A percentile compares a stretch with the other conserved stretches of the same genome.
phyloP scores from a whole-genome alignment of 768 basidiomycete species.

The Psilocybe tampanensis region DNA sequence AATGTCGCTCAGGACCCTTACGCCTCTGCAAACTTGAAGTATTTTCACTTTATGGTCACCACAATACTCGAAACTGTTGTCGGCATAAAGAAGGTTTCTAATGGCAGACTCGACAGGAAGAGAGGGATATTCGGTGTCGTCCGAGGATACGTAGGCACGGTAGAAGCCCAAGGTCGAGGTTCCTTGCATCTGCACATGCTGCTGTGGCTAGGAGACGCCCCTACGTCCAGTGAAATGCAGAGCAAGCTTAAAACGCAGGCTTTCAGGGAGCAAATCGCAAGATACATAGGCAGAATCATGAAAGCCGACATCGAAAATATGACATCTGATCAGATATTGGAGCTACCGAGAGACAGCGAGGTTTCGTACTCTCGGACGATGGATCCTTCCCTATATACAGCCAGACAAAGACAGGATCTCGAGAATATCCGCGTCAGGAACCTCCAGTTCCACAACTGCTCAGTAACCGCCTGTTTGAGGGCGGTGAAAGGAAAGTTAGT shows the following conservation, averaged over 20 bases:
- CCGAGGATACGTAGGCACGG: conserved; percentile 38
- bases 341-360: not conserved
- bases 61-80: conserved; percentile 32
- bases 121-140: conserved; percentile 36
- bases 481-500: not conserved
- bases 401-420: not conserved
- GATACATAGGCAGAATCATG: not conserved
- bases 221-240: conserved; percentile 30
- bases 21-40: conserved; percentile 37
- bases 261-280: not conserved
- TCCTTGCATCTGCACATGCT: conserved; percentile 37
- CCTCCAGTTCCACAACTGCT: not conserved
- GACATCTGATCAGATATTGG: not conserved
- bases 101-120: conserved; percentile 7
- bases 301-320: not conserved
- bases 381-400: not conserved
- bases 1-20: conserved; percentile 22
- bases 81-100: conserved; percentile 7
- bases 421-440: not conserved
- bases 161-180: conserved; percentile 40
- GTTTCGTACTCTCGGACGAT: not conserved
- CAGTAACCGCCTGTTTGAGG: not conserved
- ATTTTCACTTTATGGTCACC: conserved; percentile 42
- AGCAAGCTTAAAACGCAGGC: conserved; percentile 3
- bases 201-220: conserved; percentile 33